A percentile compares a stretch with the other conserved stretches of the same genome.
Conservation (phyloP, 2,329 filamentous ascomycete species). For the Emericellopsis atlantica region DNA sequence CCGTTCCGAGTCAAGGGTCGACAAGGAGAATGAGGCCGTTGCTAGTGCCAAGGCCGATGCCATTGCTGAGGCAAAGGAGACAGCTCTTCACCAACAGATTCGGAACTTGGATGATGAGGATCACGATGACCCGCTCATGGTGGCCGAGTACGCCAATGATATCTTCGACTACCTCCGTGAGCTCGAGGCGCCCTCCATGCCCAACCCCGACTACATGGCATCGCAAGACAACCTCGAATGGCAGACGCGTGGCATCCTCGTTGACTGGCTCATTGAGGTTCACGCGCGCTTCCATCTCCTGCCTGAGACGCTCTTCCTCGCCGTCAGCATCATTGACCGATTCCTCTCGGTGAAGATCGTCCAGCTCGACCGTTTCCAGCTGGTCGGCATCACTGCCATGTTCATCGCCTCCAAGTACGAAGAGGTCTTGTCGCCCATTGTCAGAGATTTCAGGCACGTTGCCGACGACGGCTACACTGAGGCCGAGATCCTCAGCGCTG, state of each 20-base stretch:
- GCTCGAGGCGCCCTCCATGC: constrained; percentile 65
- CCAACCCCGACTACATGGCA: constrained; percentile 90
- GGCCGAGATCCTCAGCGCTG: constrained; percentile 90
- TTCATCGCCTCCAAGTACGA: constrained; percentile 99
- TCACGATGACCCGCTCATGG: constrained; percentile 89
- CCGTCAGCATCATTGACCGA: constrained; percentile 96
- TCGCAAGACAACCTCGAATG: constrained; percentile 92
- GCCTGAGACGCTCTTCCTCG: constrained; percentile 90
- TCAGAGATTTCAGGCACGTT: constrained; percentile 93
- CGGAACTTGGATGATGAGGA: constrained; percentile 77
- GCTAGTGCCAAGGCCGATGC: not conserved
- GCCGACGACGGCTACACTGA: constrained; percentile 94
- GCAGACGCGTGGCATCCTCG: constrained; percentile 95
- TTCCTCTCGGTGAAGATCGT: constrained; percentile 95
- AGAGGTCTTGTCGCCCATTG: constrained; percentile 91
- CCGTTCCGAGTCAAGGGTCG: constrained; percentile 6
- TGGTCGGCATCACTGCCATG: constrained; percentile 97
- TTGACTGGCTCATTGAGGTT: constrained; percentile 97
- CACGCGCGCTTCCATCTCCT: constrained; percentile 93
- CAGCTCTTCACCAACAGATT: constrained; percentile 15
- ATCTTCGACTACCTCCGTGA: constrained; percentile 94
- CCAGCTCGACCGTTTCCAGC: constrained; percentile 86
- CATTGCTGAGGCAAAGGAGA: constrained; percentile 10
- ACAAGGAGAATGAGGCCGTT: constrained; percentile 22
- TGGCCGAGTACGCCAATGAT: constrained; percentile 90